Evolutionary conservation across 2,329 filamentous ascomycete genomes (phyloP), one percentile per base, ranked within the genome.

Genomic region (Dothideomycetes sp.): DNA sequence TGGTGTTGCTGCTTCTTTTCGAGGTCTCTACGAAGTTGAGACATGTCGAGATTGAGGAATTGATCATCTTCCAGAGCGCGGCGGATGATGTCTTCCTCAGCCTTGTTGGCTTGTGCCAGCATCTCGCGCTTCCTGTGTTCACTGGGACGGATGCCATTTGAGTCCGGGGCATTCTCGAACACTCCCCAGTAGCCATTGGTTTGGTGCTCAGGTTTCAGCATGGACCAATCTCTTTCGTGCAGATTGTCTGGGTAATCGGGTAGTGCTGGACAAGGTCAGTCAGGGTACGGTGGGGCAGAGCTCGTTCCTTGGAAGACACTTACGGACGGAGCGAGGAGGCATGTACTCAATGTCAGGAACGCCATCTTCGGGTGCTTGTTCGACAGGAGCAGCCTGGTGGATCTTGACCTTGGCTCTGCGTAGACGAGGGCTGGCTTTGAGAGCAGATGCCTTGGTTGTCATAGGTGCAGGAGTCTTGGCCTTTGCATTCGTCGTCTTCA

Each of bases 401-500:
- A 86, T 63, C 57, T 82, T 82, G 47, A 78, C 67, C 58, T 69
- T 64, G 50, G 68, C 57, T 57, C 69, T 55, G 55, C 61, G 59
- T 52, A 66, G 45, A 68, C 80, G 78, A 4, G 70, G 67, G 12
- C 75, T 80, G 8, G 68, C 73, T 29, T 44, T 46, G n/a, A 39
- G 40, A 12, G 35, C 30, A 33, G 33, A 33, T 49, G 47, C 13
- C 46, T 76, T 33, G 72, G 69, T 28, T 79, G 81, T 22, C 74
- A 79, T 24, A 15, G 44, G 44, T 10, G 46, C 50, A n/a, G 20
- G 74, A 4, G 78, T 80, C 48, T 82, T 79, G 45, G 80, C 74
- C 68, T 94, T 96, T 40, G 84, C 86, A 61, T 98, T 98, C 38
- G 91, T 96, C 1, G 89, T 96, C 64, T 98, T 98, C 70, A 85